phyloP scores from a whole-genome alignment of 176 grass and related monocot genomes.

The Phoenix dactylifera region DNA sequence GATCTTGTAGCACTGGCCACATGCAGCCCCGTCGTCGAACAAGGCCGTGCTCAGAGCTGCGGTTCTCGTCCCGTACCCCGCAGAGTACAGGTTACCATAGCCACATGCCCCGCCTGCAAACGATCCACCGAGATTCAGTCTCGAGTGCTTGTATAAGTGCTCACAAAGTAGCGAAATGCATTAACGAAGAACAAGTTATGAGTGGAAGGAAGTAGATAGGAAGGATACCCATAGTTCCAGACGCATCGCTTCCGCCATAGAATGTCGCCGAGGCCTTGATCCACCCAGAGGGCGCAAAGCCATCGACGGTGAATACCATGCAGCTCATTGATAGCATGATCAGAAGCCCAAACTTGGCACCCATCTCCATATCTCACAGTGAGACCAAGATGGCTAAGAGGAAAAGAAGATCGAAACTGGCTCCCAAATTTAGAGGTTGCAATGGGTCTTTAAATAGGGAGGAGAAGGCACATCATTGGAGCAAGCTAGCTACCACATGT shows the following conservation, averaged over 20 bases:
- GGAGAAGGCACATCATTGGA: no score
- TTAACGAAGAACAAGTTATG: no score
- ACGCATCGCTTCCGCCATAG: slow-evolving; percentile 21
- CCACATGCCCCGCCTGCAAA: slow-evolving; percentile 16
- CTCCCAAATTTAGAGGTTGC: no score
- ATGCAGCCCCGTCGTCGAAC: slow-evolving; percentile 55
- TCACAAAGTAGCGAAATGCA: background rate
- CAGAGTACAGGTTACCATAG: slow-evolving; percentile 14
- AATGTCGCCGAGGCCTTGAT: slow-evolving; percentile 21
- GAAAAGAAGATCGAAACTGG: no score
- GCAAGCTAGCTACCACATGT: no score
- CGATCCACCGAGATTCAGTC: background rate
- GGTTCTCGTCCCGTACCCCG: slow-evolving; percentile 23
- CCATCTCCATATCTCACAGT: background rate
- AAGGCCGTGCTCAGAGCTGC: slow-evolving; percentile 88
- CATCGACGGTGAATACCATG: background rate
- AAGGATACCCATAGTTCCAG: slow-evolving; percentile 13
- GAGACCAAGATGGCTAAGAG: no score
- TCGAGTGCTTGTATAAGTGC: no score
- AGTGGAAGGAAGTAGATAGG: no score
- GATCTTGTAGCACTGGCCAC: slow-evolving; percentile 22
- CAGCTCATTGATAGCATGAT: background rate
- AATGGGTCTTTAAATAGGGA: no score
- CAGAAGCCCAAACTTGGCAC: background rate
- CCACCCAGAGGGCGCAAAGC: slow-evolving; percentile 1